These are phyloP conservation scores for Nicotiana knightiana DNA, from an alignment of 257 asterid species.

Conservation along the genomic window DNA sequence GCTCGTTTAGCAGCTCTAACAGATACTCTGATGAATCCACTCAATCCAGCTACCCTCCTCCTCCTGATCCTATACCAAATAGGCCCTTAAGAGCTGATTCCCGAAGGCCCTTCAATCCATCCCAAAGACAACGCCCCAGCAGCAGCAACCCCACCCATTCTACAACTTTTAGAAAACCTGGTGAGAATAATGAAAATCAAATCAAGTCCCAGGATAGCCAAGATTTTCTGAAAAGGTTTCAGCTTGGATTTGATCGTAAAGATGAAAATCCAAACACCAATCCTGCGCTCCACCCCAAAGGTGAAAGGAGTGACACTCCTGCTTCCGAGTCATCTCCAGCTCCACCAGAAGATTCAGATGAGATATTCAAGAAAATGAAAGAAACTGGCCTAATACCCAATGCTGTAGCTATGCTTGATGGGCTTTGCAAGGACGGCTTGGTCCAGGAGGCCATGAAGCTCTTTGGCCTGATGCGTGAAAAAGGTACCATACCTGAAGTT, in stretches of 20 bases:
- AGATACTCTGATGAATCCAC: not conserved
- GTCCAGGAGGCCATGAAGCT: conserved; percentile 87
- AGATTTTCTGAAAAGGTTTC: conserved; percentile 69
- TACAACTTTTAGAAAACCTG: not conserved
- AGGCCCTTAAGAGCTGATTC: conserved; percentile 36
- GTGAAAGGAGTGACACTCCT: conserved; percentile 6
- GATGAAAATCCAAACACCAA: conserved; percentile 11
- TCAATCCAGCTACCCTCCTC: conserved; percentile 10
- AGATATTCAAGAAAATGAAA: conserved; percentile 85
- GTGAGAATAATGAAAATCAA: conserved; percentile 25
- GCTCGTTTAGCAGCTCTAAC: conserved; percentile 5
- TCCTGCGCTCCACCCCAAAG: conserved; percentile 6
- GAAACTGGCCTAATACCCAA: conserved; percentile 83
- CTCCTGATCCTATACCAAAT: conserved; percentile 48
- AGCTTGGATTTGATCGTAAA: conserved; percentile 51
- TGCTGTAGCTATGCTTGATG: conserved; percentile 94
- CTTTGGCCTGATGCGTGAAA: conserved; percentile 80
- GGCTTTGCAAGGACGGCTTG: conserved; percentile 82
- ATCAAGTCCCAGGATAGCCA: conserved; percentile 24
- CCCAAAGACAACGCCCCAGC: conserved; percentile 18
- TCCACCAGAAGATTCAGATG: conserved; percentile 62
- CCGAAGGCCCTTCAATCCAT: conserved; percentile 16
- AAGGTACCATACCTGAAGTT: conserved; percentile 77
- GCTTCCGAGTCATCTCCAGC: conserved; percentile 27
- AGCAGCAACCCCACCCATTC: conserved; percentile 1